Evolutionary conservation across 2,329 filamentous ascomycete species (phyloP).

Genomic region (Microsporum ferrugineum): DNA sequence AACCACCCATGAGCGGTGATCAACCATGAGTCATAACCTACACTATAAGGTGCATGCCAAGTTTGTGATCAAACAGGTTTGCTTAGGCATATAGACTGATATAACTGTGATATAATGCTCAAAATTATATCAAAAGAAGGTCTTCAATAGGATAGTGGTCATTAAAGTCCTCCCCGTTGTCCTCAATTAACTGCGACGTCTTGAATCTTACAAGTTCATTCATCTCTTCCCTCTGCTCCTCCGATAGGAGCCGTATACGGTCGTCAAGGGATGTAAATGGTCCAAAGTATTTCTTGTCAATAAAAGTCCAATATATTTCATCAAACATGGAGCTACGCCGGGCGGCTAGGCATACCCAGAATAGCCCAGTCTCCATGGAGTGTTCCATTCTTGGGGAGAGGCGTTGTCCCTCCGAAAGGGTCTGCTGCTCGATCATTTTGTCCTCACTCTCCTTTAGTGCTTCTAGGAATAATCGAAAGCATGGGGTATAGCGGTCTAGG

Average conservation of each 20-base stretch:
- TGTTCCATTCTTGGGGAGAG: conserved; percentile 13
- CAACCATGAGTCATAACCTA: too few species aligned
- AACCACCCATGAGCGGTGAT: too few species aligned
- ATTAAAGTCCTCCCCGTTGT: not conserved
- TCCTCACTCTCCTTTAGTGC: conserved; percentile 17
- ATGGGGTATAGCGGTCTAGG: conserved; percentile 18
- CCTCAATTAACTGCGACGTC: not conserved
- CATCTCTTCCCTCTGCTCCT: conserved; percentile 8
- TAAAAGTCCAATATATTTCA: conserved; percentile 14
- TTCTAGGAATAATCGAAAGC: conserved; percentile 18
- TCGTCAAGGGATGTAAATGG: conserved; percentile 4
- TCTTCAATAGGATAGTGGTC: not conserved
- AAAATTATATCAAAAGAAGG: not conserved
- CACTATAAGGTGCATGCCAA: too few species aligned
- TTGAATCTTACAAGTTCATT: not conserved
- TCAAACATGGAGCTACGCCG: conserved; percentile 15
- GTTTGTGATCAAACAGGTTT: too few species aligned
- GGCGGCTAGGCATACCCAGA: conserved; percentile 16
- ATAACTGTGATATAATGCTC: too few species aligned
- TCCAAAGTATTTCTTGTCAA: conserved; percentile 10
- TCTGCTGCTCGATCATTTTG: conserved; percentile 11
- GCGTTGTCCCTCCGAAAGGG: conserved; percentile 11
- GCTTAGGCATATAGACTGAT: too few species aligned
- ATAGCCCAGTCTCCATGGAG: conserved; percentile 14
- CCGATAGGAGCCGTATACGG: conserved; percentile 9